A percentile compares a stretch with the other conserved stretches of the same genome.
Evolutionary conservation across 1,139 yeast species (phyloP).

Genomic region (Taiozyma onychis): DNA sequence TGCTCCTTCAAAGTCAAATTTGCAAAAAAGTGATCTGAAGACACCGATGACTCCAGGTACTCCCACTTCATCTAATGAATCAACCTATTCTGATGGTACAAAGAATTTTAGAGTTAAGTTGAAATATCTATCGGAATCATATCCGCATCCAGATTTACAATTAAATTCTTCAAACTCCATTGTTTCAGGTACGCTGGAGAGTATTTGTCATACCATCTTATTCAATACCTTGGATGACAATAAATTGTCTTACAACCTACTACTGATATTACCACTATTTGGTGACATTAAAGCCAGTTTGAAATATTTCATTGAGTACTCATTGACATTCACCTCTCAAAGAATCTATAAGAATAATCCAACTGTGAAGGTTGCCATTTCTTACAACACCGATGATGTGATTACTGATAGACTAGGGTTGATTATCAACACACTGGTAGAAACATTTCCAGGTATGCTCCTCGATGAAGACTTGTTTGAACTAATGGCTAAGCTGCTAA

Average conservation of each 20-base stretch:
- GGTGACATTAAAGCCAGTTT: slow-evolving; percentile 54
- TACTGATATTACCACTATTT: slow-evolving; percentile 58
- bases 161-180: slow-evolving; percentile 41
- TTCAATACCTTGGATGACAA: slow-evolving; percentile 41
- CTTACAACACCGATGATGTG: slow-evolving; percentile 28
- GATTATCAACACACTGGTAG: slow-evolving; percentile 40
- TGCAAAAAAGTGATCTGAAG: slow-evolving; percentile 9
- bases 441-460: slow-evolving; percentile 48
- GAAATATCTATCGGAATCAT: slow-evolving; percentile 34
- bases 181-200: slow-evolving; percentile 54
- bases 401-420: slow-evolving; percentile 40
- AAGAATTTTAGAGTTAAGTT: slow-evolving; percentile 17
- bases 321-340: slow-evolving; percentile 31
- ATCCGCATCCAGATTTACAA: slow-evolving; percentile 67
- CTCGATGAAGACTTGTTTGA: slow-evolving; percentile 43
- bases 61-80: slow-evolving; percentile 4
- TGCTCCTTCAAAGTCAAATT: slow-evolving; percentile 14
- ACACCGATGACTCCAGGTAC: slow-evolving; percentile 11
- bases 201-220: slow-evolving; percentile 67
- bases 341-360: slow-evolving; percentile 8
- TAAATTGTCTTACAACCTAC: slow-evolving; percentile 38
- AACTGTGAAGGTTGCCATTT: slow-evolving; percentile 18
- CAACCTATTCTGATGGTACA: not conserved
- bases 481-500: slow-evolving; percentile 37
- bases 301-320: slow-evolving; percentile 40